A percentile compares a stretch with the other conserved stretches of the same genome.
phyloP scores from a whole-genome alignment of 2,329 filamentous ascomycete genomes.

The Westerdykella sp. region DNA sequence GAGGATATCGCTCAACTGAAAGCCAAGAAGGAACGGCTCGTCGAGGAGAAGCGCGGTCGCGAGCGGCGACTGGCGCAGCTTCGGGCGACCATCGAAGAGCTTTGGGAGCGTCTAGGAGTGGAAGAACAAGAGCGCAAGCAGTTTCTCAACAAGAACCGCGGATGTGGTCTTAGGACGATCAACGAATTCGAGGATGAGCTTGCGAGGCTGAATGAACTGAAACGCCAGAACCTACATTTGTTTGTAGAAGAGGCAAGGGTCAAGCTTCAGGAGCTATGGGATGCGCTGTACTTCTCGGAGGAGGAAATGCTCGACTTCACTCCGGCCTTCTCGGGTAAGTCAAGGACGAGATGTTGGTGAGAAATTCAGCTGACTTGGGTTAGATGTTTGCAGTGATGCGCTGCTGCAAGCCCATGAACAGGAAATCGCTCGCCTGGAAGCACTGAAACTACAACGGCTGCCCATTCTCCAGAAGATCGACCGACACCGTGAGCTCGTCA shows the following conservation, averaged over 20 bases:
- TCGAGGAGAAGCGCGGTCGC: constrained; percentile 81
- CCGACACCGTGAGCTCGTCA: constrained; percentile 71
- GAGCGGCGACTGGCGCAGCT: constrained; percentile 75
- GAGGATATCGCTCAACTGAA: constrained; percentile 72
- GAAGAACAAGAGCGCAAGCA: constrained; percentile 76
- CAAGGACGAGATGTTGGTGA: not conserved
- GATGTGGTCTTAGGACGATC: constrained; percentile 83
- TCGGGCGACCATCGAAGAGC: constrained; percentile 66
- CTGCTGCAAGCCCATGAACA: constrained; percentile 90
- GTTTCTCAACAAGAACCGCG: constrained; percentile 81
- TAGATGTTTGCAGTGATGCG: constrained; percentile 90
- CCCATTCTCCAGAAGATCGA: constrained; percentile 79
- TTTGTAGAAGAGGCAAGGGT: constrained; percentile 93
- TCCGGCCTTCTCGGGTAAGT: constrained; percentile 69
- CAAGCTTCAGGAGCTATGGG: constrained; percentile 92
- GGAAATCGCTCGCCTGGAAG: constrained; percentile 76
- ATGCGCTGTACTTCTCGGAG: constrained; percentile 86
- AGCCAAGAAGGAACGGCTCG: constrained; percentile 69
- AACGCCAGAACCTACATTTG: constrained; percentile 87
- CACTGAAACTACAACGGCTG: constrained; percentile 77
- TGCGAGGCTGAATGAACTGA: constrained; percentile 78
- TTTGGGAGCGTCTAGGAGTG: constrained; percentile 84
- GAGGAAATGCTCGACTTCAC: constrained; percentile 99
- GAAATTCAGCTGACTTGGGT: constrained; percentile 6
- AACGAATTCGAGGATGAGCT: constrained; percentile 96